Conservation (phyloP, 768 basidiomycete species). For the Pleurotus pulmonarius region DNA sequence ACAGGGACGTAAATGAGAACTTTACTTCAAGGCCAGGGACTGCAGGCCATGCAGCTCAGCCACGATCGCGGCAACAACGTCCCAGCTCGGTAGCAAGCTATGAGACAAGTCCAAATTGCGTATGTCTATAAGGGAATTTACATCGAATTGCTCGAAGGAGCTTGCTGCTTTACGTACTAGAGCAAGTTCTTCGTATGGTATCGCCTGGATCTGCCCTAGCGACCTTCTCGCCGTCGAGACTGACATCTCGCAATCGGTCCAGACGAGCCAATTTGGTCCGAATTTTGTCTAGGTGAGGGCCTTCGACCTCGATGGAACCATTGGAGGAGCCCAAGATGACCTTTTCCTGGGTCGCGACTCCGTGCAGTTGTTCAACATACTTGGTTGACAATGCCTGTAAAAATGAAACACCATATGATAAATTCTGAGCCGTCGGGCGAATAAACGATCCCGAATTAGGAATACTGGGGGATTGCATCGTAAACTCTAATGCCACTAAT, state of each 20-base stretch:
- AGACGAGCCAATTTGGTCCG: constrained; percentile 66
- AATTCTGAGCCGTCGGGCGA: constrained; percentile 51
- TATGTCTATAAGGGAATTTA: constrained; percentile 45
- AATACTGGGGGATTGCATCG: constrained; percentile 35
- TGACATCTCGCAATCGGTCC: constrained; percentile 68
- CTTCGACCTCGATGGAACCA: constrained; percentile 82
- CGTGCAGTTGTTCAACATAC: constrained; percentile 67
- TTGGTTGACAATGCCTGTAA: constrained; percentile 69
- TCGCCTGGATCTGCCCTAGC: constrained; percentile 45
- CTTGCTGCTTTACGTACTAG: constrained; percentile 49
- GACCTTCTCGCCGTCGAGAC: constrained; percentile 70
- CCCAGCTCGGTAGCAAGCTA: constrained; percentile 73
- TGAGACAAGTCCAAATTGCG: constrained; percentile 79
- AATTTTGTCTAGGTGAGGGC: constrained; percentile 78
- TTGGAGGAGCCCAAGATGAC: constrained; percentile 78
- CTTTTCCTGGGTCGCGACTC: constrained; percentile 50
- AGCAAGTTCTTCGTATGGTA: constrained; percentile 53
- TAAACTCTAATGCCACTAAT: not conserved
- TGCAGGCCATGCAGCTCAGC: constrained; percentile 58
- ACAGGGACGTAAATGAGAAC: constrained; percentile 7
- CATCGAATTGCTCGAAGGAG: constrained; percentile 7
- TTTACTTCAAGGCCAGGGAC: constrained; percentile 77
- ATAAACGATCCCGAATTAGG: constrained; percentile 76
- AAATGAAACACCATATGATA: constrained; percentile 68
- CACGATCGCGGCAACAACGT: constrained; percentile 58